Evolutionary conservation across 2,329 filamentous ascomycete species (phyloP).

Genomic region (Botrytis elliptica): DNA sequence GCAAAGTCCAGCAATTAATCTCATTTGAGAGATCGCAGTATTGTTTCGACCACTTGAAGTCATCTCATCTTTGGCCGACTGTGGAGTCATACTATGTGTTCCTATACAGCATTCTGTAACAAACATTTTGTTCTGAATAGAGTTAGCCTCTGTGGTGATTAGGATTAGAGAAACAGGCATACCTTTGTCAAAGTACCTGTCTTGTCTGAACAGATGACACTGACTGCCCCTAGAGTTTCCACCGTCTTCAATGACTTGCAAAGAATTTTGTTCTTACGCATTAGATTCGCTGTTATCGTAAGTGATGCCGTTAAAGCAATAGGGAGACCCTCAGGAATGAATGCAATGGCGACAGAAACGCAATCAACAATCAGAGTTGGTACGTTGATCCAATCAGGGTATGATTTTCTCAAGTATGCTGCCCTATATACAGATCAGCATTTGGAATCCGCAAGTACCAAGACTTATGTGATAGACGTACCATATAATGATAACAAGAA

Average conservation of each 20-base stretch:
- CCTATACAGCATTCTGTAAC: slow-evolving; percentile 68
- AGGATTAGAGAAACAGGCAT: neutral
- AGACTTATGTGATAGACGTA: neutral
- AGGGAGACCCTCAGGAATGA: slow-evolving; percentile 71
- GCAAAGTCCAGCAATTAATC: slow-evolving; percentile 62
- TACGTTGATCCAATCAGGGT: slow-evolving; percentile 70
- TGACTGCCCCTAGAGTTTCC: slow-evolving; percentile 70
- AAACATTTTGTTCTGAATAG: slow-evolving; percentile 62
- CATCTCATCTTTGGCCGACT: slow-evolving; percentile 49
- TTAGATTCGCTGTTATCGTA: slow-evolving; percentile 72
- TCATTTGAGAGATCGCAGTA: slow-evolving; percentile 55
- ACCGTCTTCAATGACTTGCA: slow-evolving; percentile 78
- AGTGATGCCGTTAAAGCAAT: slow-evolving; percentile 67
- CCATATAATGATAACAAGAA: slow-evolving; percentile 53
- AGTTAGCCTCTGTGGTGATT: slow-evolving; percentile 8
- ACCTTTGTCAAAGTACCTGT: slow-evolving; percentile 63
- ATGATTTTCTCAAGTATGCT: slow-evolving; percentile 60
- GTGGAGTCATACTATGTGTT: slow-evolving; percentile 42
- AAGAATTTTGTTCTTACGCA: slow-evolving; percentile 72
- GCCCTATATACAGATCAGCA: slow-evolving; percentile 54
- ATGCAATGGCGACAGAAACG: slow-evolving; percentile 53
- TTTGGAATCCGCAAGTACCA: neutral
- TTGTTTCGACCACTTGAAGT: slow-evolving; percentile 29
- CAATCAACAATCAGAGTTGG: slow-evolving; percentile 62
- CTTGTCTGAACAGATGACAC: slow-evolving; percentile 73